Conservation (phyloP, 768 basidiomycete species). For the Hebeloma cylindrosporum region DNA sequence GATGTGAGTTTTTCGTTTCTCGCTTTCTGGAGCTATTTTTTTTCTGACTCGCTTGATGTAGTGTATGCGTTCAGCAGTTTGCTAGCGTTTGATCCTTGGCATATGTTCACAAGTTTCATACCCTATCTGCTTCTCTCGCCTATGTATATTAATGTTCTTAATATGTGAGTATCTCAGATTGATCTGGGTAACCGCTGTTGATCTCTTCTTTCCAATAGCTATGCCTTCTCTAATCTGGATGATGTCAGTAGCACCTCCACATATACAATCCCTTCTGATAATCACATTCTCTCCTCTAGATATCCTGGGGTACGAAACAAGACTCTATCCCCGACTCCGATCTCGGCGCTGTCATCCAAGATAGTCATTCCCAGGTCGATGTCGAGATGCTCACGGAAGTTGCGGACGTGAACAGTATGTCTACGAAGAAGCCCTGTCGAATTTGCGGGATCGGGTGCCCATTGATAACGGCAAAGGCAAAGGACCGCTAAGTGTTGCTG, state of each 20-base stretch:
- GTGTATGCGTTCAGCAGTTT: slow-evolving; percentile 78
- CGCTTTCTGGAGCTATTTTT: neutral
- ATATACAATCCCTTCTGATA: slow-evolving; percentile 9
- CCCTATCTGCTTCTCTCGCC: slow-evolving; percentile 89
- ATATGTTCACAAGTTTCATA: slow-evolving; percentile 87
- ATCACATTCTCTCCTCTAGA: slow-evolving; percentile 40
- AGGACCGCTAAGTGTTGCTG: slow-evolving; percentile 42
- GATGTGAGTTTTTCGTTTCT: slow-evolving; percentile 46
- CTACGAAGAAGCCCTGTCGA: slow-evolving; percentile 83
- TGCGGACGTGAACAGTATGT: slow-evolving; percentile 77
- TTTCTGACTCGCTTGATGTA: slow-evolving; percentile 22
- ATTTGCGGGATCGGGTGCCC: slow-evolving; percentile 47
- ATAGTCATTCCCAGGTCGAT: slow-evolving; percentile 80
- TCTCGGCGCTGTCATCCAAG: slow-evolving; percentile 81
- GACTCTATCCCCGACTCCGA: slow-evolving; percentile 71
- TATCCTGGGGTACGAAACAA: slow-evolving; percentile 97
- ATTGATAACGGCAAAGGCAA: slow-evolving; percentile 30
- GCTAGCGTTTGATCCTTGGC: slow-evolving; percentile 93
- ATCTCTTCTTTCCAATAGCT: slow-evolving; percentile 42
- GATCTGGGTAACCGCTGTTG: neutral
- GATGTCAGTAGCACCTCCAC: slow-evolving; percentile 61
- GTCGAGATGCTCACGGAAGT: slow-evolving; percentile 82
- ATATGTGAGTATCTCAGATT: slow-evolving; percentile 52
- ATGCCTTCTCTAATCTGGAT: slow-evolving; percentile 83
- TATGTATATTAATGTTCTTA: slow-evolving; percentile 73